phyloP scores from a whole-genome alignment of 2,329 filamentous ascomycete genomes.

The Aureobasidium sp. region DNA sequence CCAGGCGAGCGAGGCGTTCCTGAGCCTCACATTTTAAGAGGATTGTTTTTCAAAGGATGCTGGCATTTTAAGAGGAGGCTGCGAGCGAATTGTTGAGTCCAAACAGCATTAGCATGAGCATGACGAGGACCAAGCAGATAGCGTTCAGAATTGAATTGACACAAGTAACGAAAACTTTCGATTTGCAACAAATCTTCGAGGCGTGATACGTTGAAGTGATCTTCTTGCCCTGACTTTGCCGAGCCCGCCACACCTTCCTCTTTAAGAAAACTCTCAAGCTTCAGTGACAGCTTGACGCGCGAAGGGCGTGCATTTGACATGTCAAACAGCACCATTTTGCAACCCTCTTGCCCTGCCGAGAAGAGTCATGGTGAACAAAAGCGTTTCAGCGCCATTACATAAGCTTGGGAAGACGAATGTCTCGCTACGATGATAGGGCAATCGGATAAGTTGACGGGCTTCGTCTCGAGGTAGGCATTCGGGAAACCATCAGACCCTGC shows the following conservation, averaged over 20 bases:
- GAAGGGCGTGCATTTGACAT: conserved; percentile 6
- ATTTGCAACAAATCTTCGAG: background rate
- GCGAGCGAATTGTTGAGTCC: background rate
- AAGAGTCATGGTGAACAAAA: background rate
- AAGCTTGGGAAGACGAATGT: background rate
- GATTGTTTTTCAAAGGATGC: background rate
- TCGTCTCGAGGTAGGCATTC: background rate
- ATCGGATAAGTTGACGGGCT: background rate
- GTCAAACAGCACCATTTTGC: background rate
- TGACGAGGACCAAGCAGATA: background rate
- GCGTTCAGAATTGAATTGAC: background rate
- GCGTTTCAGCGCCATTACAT: background rate
- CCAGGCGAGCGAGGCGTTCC: background rate
- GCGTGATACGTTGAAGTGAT: conserved; percentile 1
- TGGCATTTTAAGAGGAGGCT: background rate
- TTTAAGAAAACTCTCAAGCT: background rate
- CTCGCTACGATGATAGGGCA: background rate
- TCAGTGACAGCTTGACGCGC: background rate
- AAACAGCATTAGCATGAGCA: background rate
- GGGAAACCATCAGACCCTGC: background rate
- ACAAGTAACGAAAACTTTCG: background rate
- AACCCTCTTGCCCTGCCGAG: background rate
- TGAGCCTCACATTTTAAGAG: conserved; percentile 1
- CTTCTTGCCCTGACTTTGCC: background rate
- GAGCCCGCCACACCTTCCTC: background rate